These are phyloP conservation scores for Rhodotorula sp. DNA, from an alignment of 1,284 basidiomycete species.

Conservation along the genomic window DNA sequence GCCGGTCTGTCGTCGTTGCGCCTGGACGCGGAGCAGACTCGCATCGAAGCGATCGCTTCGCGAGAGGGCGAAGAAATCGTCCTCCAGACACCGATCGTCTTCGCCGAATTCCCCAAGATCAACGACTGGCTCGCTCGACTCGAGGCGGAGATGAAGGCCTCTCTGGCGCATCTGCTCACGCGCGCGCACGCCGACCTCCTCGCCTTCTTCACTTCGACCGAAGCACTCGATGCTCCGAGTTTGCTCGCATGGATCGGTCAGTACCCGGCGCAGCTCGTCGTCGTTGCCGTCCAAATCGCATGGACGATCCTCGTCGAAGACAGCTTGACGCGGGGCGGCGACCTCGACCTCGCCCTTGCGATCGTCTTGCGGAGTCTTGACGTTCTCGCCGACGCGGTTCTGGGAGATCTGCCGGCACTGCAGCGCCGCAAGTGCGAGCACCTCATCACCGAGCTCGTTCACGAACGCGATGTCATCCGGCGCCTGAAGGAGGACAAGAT, in stretches of 20 bases:
- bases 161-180: constrained; percentile 76
- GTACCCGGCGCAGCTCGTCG: constrained; percentile 93
- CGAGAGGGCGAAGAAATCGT: constrained; percentile 89
- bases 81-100: constrained; percentile 76
- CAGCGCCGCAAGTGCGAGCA: constrained; percentile 97
- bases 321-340: constrained; percentile 60
- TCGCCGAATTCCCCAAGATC: constrained; percentile 94
- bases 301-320: constrained; percentile 87
- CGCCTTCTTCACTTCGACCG: constrained; percentile 68
- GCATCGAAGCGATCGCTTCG: constrained; percentile 86
- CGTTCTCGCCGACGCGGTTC: constrained; percentile 89
- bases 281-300: constrained; percentile 86
- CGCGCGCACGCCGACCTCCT: constrained; percentile 76
- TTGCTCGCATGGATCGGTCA: constrained; percentile 88
- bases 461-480: constrained; percentile 92
- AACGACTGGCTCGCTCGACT: constrained; percentile 96
- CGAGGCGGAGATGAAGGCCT: constrained; percentile 91
- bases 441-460: constrained; percentile 97
- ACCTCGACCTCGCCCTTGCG: constrained; percentile 67
- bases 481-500: constrained; percentile 69
- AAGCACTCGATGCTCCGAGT: constrained; percentile 56
- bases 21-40: constrained; percentile 77
- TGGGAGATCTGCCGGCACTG: constrained; percentile 81
- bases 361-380: constrained; percentile 82
- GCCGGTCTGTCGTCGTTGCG: constrained; percentile 88